Base-by-base conservation (phyloP, 768 basidiomycete genomes). In the Naganishia vaughanmartiniae region DNA sequence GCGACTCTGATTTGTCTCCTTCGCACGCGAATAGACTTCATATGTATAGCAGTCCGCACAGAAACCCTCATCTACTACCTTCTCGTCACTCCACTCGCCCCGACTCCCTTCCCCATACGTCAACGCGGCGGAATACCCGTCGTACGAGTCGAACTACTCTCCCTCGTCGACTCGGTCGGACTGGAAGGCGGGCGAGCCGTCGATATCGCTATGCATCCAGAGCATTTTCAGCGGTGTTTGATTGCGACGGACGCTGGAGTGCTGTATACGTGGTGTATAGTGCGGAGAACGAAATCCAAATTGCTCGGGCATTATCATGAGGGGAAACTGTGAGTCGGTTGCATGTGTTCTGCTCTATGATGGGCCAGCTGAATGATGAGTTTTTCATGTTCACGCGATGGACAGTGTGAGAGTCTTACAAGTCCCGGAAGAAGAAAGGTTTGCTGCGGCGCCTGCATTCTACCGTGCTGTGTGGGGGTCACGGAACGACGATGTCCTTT, bases 391-490 rank as follows among this genome's bases (percentile, higher is more conserved):
- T n/a, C n/a, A n/a, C 5, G 34, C 10, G 14, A 6, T 12, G 12
- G n/a, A 26, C 30, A 63, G 60, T 24, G n/a, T 26, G 21, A 14
- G 60, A 42, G 30, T 63, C 42, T 46, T 63, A 26, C 42, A 24
- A 12, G 28, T 45, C 2, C 39, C 60, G 1, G 24, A 42, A 4
- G 39, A 63, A 45, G 11, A 24, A 5, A 63, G 12, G 24, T 42
- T n/a, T 36, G 33, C 24, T 63, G n/a, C 28, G 2, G 60, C 60
- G 4, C 42, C 60, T 28, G 12, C 14, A 14, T 66, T 66, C 30
- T 54, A 53, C 26, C 46, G 65, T 39, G 65, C 53, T n/a, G 65
- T 31, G n/a, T 66, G 65, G 65, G 65, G 65, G 1, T 11, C 48
- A 15, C 65, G 33, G 30, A 30, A 31, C 26, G 65, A 42, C 24